Evolutionary conservation across 2,329 filamentous ascomycete genomes (phyloP).

Genomic region (Orbilia brochopaga): DNA sequence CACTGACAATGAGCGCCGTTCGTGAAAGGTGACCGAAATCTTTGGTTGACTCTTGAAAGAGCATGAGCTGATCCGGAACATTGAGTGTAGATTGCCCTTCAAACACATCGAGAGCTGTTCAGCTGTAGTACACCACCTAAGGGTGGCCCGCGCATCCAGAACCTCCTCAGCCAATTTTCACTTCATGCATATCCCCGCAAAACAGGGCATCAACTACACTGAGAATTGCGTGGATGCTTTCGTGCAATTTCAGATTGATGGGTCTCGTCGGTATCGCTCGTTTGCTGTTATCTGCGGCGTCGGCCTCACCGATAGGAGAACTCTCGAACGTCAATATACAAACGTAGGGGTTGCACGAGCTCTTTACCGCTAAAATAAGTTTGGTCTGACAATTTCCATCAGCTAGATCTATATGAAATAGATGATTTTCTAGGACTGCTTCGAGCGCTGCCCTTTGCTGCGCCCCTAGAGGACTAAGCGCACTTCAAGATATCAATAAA

Average conservation of each 20-base stretch:
- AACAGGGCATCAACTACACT: slow-evolving; percentile 18
- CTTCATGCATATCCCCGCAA: slow-evolving; percentile 1
- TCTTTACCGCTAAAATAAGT: background rate
- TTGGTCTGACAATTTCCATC: slow-evolving; percentile 4
- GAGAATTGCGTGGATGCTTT: slow-evolving; percentile 30
- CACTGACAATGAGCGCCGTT: slow-evolving; percentile 12
- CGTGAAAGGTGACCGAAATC: slow-evolving; percentile 12
- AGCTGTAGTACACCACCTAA: slow-evolving; percentile 5
- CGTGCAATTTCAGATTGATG: slow-evolving; percentile 24
- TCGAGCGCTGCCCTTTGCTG: background rate
- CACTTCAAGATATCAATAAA: background rate
- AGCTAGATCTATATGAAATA: slow-evolving; percentile 26
- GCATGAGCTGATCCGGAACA: background rate
- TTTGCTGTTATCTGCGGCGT: slow-evolving; percentile 20
- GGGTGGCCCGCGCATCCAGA: background rate
- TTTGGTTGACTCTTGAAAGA: background rate
- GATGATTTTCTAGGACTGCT: slow-evolving; percentile 12
- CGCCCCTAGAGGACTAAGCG: background rate
- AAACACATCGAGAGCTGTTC: slow-evolving; percentile 10
- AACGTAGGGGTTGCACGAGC: slow-evolving; percentile 8
- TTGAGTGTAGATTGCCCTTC: slow-evolving; percentile 4
- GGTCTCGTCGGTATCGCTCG: slow-evolving; percentile 10
- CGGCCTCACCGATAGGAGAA: slow-evolving; percentile 18
- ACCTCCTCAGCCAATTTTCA: background rate
- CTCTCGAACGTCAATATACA: slow-evolving; percentile 25